phyloP scores from a whole-genome alignment of 1,284 basidiomycete genomes.

The Leccinum huronense region DNA sequence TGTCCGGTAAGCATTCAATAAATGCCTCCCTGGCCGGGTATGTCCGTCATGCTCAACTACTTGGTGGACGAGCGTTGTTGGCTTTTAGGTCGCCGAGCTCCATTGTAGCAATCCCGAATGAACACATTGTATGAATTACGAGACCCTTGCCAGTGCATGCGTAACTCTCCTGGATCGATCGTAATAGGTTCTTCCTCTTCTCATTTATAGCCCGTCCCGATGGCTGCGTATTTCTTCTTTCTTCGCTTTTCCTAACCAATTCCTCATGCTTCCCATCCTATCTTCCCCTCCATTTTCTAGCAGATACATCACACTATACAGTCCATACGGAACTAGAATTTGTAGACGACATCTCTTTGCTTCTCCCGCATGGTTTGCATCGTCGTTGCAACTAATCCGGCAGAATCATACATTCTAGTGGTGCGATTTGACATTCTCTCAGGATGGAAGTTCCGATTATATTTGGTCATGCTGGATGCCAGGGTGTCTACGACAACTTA shows the following conservation, averaged over 20 bases:
- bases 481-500: not conserved
- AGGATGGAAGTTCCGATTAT: not conserved
- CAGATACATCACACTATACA: conserved; percentile 3
- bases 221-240: not conserved
- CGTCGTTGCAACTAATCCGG: not conserved
- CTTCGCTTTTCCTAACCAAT: not conserved
- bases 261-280: not conserved
- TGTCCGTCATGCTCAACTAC: not conserved
- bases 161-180: conserved; percentile 6
- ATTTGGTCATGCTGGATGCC: not conserved
- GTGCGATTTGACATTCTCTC: not conserved
- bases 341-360: conserved; percentile 5
- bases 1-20: conserved; percentile 16
- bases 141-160: conserved; percentile 10
- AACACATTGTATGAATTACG: conserved; percentile 11
- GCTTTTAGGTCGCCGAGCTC: not conserved
- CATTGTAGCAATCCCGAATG: conserved; percentile 12
- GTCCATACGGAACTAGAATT: conserved; percentile 8
- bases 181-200: not conserved
- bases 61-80: conserved; percentile 7
- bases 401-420: conserved; percentile 3
- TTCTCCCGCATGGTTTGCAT: conserved; percentile 6
- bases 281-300: conserved; percentile 1
- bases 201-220: not conserved
- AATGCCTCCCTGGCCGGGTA: not conserved